phyloP scores from a whole-genome alignment of 306 rosid species.

The Lathyrus oleraceus region DNA sequence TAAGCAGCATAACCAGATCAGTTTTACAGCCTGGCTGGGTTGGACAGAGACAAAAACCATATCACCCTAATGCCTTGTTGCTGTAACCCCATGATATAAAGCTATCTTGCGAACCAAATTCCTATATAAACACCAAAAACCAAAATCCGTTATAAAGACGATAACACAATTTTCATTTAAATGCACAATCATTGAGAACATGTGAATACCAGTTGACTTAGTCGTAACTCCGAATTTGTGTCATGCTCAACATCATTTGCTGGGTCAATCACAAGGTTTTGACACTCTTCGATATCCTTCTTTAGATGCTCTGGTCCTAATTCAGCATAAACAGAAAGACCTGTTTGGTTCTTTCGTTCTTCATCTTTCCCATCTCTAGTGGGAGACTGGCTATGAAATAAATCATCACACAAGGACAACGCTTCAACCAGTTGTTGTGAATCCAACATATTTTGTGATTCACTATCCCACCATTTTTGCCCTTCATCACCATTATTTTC shows the following conservation, averaged over 20 bases:
- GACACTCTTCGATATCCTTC: slow-evolving; percentile 82
- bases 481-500: slow-evolving; percentile 58
- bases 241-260: slow-evolving; percentile 56
- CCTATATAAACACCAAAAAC: slow-evolving; percentile 48
- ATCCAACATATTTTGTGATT: slow-evolving; percentile 73
- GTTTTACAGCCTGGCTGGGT: too few species aligned
- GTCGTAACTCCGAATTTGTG: slow-evolving; percentile 67
- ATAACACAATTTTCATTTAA: not conserved
- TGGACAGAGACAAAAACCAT: too few species aligned
- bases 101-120: slow-evolving; percentile 75
- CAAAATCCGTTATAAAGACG: slow-evolving; percentile 9
- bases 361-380: slow-evolving; percentile 38
- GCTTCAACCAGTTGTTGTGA: slow-evolving; percentile 87
- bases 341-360: slow-evolving; percentile 38
- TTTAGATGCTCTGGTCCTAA: slow-evolving; percentile 73
- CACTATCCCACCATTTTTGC: slow-evolving; percentile 82
- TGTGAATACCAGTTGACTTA: slow-evolving; percentile 73
- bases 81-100: slow-evolving; percentile 54
- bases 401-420: slow-evolving; percentile 65
- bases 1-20: too few species aligned
- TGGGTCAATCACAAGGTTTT: slow-evolving; percentile 59
- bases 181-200: slow-evolving; percentile 9
- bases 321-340: slow-evolving; percentile 64
- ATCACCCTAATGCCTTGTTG: too few species aligned
- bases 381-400: slow-evolving; percentile 84